Base-by-base conservation (phyloP, 2,329 filamentous ascomycete species). In the Metarhizium humberi region DNA sequence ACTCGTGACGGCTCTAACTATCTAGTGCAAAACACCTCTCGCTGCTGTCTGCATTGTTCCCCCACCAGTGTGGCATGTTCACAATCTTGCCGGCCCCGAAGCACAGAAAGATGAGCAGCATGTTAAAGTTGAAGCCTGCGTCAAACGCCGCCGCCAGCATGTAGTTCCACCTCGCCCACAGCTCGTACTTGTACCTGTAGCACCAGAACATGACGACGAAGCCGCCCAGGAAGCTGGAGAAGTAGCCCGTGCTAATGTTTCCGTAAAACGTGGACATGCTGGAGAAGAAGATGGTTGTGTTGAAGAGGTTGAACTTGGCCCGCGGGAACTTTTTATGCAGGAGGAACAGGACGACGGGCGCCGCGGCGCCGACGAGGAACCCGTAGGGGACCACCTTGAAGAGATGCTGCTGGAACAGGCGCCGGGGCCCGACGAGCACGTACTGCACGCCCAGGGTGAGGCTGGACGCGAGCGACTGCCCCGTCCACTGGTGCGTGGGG, bases 51-150 rank as follows among this genome's bases (percentile, higher is more conserved):
- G 67, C 73, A 59, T 82, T 77, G 61, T 85, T 85, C 0, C 81
- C 81, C 80, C 81, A 85, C 82, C 82, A 85, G 57, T 80, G 64
- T n/a, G 80, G 80, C 81, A 84, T 84, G 16, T 67, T 71, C 7
- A 83, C 67, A 36, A 80, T 71, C 69, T 78, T 82, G 0, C 74
- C 80, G 6, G 77, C 75, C 1, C 79, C 78, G 60, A 84, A 82
- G 57, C 77, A 78, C 56, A 84, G 63, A 64, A 84, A 85, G n/a
- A 83, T 77, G 18, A 84, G 68, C 57, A 85, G 60, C 75, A 84
- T 75, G 58, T 82, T 82, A 20, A 84, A 69, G 63, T 85, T 85
- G 63, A 82, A 85, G 0, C 79, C 81, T 0, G 81, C 80, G 64
- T 85, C 81, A 60, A 84, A 80, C 1, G 81, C 81, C 1, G 81